Percentiles rank a stretch among this genome's conserved stretches.
phyloP scores from a whole-genome alignment of 1,284 basidiomycete species.

The Leccinum solheimii region DNA sequence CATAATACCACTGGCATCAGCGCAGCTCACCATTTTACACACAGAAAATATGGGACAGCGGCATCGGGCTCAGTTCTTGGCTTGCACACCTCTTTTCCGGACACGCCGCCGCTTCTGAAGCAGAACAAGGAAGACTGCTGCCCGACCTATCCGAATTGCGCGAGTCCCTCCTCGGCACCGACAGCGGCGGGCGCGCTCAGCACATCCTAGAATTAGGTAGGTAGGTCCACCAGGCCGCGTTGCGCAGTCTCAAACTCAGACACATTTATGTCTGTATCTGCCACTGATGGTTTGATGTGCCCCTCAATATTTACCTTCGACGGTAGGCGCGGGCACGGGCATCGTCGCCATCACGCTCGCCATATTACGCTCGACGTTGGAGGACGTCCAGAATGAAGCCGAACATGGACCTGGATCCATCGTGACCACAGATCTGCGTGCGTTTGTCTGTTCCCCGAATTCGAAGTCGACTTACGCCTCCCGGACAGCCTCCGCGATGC shows the following conservation, averaged over 20 bases:
- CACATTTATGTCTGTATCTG: background rate
- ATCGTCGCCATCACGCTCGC: conserved; percentile 72
- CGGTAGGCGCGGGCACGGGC: conserved; percentile 77
- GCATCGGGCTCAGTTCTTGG: conserved; percentile 79
- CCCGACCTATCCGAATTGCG: conserved; percentile 24
- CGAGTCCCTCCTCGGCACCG: conserved; percentile 41
- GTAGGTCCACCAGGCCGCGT: background rate
- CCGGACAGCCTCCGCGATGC: conserved; percentile 72
- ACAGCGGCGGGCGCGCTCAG: conserved; percentile 23
- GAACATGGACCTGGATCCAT: conserved; percentile 41
- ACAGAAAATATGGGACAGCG: conserved; percentile 93
- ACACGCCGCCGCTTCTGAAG: background rate
- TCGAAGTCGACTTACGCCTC: background rate
- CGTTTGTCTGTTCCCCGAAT: conserved; percentile 23
- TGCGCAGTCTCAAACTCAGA: background rate
- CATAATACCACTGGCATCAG: background rate
- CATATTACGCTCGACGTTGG: conserved; percentile 43
- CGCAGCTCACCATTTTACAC: conserved; percentile 21
- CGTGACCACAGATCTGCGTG: conserved; percentile 75
- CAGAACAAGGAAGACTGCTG: background rate
- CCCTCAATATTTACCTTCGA: background rate
- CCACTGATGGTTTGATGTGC: background rate
- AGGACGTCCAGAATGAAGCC: conserved; percentile 11
- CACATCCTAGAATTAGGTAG: conserved; percentile 69
- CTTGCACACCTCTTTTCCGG: conserved; percentile 42